Conservation (phyloP, 371 early-diverging fungal genomes). For the Mucor sp. region DNA sequence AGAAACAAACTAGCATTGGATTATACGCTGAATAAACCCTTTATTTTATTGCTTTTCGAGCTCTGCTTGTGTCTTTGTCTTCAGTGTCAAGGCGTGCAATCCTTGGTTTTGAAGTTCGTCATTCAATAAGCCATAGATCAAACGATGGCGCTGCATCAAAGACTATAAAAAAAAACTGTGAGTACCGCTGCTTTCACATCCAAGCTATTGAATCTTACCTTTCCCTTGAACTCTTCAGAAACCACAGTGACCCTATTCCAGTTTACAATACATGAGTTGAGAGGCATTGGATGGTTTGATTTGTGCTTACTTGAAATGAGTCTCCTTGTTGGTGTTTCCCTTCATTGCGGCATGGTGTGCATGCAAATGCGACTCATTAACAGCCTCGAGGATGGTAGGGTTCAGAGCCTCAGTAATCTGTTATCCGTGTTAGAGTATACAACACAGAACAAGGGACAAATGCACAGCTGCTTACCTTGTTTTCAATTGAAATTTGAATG, state of each 20-base stretch:
- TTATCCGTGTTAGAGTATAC: neutral
- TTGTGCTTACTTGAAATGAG: slow-evolving; percentile 66
- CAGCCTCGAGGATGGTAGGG: slow-evolving; percentile 61
- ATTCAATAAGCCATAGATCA: slow-evolving; percentile 59
- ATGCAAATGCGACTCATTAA: slow-evolving; percentile 77
- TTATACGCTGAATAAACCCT: neutral
- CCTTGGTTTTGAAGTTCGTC: slow-evolving; percentile 59
- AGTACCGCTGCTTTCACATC: neutral
- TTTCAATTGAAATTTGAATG: slow-evolving; percentile 43
- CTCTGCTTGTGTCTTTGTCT: slow-evolving; percentile 64
- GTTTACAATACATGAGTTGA: neutral
- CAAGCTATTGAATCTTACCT: slow-evolving; percentile 38
- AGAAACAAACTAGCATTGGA: slow-evolving; percentile 3
- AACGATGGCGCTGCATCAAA: slow-evolving; percentile 71
- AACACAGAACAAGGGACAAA: too few species aligned
- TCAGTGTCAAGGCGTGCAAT: slow-evolving; percentile 64
- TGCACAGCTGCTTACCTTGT: slow-evolving; percentile 27
- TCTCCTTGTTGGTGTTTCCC: slow-evolving; percentile 71
- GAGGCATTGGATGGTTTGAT: neutral
- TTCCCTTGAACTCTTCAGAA: slow-evolving; percentile 65
- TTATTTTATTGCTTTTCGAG: slow-evolving; percentile 24
- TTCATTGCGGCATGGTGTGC: slow-evolving; percentile 78
- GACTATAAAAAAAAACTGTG: slow-evolving; percentile 18
- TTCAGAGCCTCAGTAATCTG: slow-evolving; percentile 56
- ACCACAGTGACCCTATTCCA: slow-evolving; percentile 59